phyloP scores from a whole-genome alignment of 148 eudicot species.

The Fagopyrum tataricum region DNA sequence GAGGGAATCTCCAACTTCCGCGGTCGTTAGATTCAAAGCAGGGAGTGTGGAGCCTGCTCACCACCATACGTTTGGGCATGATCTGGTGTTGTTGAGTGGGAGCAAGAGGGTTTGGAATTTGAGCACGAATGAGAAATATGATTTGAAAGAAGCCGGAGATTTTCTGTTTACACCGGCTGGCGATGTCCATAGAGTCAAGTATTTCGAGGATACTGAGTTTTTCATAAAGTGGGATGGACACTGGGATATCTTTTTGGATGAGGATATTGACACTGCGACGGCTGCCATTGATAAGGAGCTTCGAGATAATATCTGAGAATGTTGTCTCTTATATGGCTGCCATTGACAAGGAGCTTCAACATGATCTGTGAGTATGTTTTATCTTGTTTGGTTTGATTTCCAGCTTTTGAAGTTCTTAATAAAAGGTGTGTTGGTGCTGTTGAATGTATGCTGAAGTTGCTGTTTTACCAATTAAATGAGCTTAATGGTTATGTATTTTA shows the following conservation, averaged over 20 bases:
- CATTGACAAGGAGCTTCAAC: constrained; percentile 28
- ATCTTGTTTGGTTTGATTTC: not conserved
- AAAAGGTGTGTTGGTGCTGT: not conserved
- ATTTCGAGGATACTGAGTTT: constrained; percentile 84
- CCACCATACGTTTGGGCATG: constrained; percentile 80
- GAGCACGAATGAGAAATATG: constrained; percentile 48
- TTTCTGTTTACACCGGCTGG: constrained; percentile 79
- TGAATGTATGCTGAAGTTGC: not conserved
- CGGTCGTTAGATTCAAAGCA: constrained; percentile 57
- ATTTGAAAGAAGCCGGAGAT: constrained; percentile 53
- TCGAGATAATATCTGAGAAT: not conserved
- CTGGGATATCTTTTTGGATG: constrained; percentile 83
- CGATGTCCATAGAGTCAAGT: constrained; percentile 81
- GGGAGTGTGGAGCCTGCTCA: constrained; percentile 94
- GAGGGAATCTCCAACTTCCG: constrained; percentile 78
- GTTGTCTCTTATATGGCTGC: constrained; percentile 1
- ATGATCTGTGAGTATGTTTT: not conserved
- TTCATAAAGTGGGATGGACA: constrained; percentile 93
- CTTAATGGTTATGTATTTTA: no score
- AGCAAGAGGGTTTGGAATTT: constrained; percentile 86
- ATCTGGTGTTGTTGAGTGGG: constrained; percentile 70
- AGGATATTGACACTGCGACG: constrained; percentile 65
- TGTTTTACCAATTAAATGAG: no score
- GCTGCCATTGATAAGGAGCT: constrained; percentile 42
- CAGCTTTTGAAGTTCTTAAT: not conserved